Percentiles rank a stretch among this genome's conserved stretches.
Evolutionary conservation across 192 early-diverging fungal species (phyloP).

Genomic region (Podila clonocystis): DNA sequence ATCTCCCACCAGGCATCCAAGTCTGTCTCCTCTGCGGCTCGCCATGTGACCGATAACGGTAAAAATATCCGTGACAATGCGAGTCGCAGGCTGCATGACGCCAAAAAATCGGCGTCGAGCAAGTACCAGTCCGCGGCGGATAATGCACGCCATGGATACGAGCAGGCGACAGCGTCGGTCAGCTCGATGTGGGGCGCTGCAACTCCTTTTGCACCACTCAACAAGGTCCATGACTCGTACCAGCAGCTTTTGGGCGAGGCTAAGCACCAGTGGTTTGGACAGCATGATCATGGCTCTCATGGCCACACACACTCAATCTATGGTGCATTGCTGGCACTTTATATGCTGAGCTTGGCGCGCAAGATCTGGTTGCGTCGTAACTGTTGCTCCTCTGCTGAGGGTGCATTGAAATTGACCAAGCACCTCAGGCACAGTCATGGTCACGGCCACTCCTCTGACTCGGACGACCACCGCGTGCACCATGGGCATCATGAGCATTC

Average conservation of each 20-base stretch:
- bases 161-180: constrained; percentile 25
- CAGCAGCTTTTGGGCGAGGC: constrained; percentile 24
- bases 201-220: constrained; percentile 25
- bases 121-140: constrained; percentile 1
- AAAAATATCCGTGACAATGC: constrained; percentile 19
- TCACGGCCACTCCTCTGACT: constrained; percentile 1
- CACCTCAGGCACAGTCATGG: constrained; percentile 22
- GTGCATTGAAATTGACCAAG: constrained; percentile 11
- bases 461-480: constrained; percentile 22
- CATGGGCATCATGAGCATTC: constrained; percentile 6
- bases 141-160: constrained; percentile 7
- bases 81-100: constrained; percentile 7
- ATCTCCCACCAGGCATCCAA: constrained; percentile 28
- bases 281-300: not conserved
- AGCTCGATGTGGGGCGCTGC: constrained; percentile 37
- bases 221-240: constrained; percentile 31
- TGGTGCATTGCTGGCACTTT: constrained; percentile 36
- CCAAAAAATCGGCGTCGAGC: constrained; percentile 21
- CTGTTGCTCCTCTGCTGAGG: not conserved
- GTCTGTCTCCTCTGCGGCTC: constrained; percentile 24
- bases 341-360: constrained; percentile 29
- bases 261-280: constrained; percentile 17
- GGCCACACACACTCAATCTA: constrained; percentile 27
- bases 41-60: constrained; percentile 7
- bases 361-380: constrained; percentile 35